Base-by-base conservation (phyloP, 805 yeast genomes). In the Spathaspora hagerdaliae region DNA sequence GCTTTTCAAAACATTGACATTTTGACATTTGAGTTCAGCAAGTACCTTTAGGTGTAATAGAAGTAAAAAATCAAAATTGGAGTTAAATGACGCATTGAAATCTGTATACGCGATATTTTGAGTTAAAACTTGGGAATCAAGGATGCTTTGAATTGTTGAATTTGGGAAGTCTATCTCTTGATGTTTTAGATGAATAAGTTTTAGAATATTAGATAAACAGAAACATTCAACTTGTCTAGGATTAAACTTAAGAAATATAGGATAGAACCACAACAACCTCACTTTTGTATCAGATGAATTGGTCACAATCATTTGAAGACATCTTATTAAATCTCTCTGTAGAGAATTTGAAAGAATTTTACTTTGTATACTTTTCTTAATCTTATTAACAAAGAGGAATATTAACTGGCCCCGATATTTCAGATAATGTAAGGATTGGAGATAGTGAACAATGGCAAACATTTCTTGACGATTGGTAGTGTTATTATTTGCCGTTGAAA, bases 241-340 rank as follows among this genome's bases (percentile, higher is more conserved):
- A 27, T 43, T 43, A 24, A 31, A 31, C 13, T 34, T 39, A n/a
- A 37, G 4, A 14, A 46, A 37, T 29, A 43, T 39, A 14, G 36
- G 42, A 37, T 43, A 46, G 31, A 46, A 27, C 47, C 44, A 43
- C n/a, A 36, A 26, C 10, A 43, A 29, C 26, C 37, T 33, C 10
- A 29, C 10, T 12, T 36, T 43, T 6, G 6, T 34, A 14, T 27
- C 40, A 31, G 11, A 41, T 35, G 15, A 35, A 13, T 2, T 9
- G 13, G 10, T 14, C 12, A 29, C 12, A 24, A 35, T 35, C 35
- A 39, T 6, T 10, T 31, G n/a, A 31, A 43, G 32, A 36, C 45
- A 43, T 33, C 31, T 14, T 6, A 34, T 12, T 12, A 37, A 7
- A 19, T 37, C 32, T 14, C 11, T 32, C 31, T 43, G 45, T 9